Conservation (phyloP, 371 early-diverging fungal species). For the Mortierella sp. region DNA sequence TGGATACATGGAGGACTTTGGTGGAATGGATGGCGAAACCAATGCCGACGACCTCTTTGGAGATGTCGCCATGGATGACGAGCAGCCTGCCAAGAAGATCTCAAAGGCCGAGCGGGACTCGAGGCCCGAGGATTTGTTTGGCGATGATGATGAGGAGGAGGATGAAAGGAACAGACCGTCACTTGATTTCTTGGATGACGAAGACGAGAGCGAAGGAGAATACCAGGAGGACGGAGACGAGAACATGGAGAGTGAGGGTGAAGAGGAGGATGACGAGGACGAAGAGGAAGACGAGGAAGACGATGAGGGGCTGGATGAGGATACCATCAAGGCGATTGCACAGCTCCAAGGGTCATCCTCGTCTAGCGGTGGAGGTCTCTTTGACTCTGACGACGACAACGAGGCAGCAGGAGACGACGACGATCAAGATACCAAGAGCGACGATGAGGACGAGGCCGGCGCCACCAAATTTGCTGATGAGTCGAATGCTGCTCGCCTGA, state of each 20-base stretch:
- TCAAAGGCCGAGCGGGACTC: conserved; percentile 33
- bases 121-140: conserved; percentile 48
- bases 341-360: conserved; percentile 35
- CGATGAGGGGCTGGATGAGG: conserved; percentile 44
- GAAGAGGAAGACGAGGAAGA: conserved; percentile 19
- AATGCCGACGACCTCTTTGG: conserved; percentile 48
- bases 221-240: conserved; percentile 19
- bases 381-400: conserved; percentile 37
- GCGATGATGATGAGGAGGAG: conserved; percentile 39
- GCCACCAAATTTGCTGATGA: conserved; percentile 37
- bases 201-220: conserved; percentile 26
- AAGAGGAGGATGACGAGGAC: conserved; percentile 23
- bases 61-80: conserved; percentile 20
- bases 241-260: conserved; percentile 24
- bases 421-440: conserved; percentile 27
- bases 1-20: conserved; percentile 39
- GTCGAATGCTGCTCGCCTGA: conserved; percentile 43
- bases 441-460: background rate
- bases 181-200: conserved; percentile 38
- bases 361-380: conserved; percentile 36
- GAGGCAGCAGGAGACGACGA: background rate
- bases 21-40: conserved; percentile 34
- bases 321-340: conserved; percentile 39
- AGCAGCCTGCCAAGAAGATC: background rate
- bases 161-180: conserved; percentile 14